phyloP scores from a whole-genome alignment of 305 asterid genomes.

The Lippia alba region DNA sequence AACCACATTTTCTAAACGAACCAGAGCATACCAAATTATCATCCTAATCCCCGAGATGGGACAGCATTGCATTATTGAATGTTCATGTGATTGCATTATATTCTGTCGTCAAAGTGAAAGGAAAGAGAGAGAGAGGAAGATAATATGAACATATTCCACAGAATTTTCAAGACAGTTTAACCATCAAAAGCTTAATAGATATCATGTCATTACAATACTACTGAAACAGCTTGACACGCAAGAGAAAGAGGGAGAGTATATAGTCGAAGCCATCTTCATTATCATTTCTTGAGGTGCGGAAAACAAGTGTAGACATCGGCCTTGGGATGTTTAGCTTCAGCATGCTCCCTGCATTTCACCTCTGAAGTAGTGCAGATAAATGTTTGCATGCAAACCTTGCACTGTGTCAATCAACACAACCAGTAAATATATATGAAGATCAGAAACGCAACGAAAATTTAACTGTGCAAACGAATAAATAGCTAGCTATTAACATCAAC shows the following conservation, averaged over 20 bases:
- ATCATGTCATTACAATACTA: conserved; percentile 27
- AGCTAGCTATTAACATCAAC: background rate
- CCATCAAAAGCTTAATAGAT: conserved; percentile 34
- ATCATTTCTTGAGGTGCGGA: conserved; percentile 59
- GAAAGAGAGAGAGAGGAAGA: background rate
- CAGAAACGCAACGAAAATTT: background rate
- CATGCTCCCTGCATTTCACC: conserved; percentile 73
- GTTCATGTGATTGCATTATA: too few relatives aligned
- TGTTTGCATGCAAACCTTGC: conserved; percentile 79
- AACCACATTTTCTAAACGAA: too few relatives aligned
- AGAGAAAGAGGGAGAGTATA: background rate
- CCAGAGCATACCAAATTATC: too few relatives aligned
- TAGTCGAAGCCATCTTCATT: conserved; percentile 25
- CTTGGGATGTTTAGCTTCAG: conserved; percentile 73
- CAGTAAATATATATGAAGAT: background rate
- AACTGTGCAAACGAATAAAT: background rate
- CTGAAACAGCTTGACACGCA: conserved; percentile 41
- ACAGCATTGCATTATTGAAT: too few relatives aligned
- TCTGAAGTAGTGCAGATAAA: conserved; percentile 77
- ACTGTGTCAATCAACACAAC: conserved; percentile 42
- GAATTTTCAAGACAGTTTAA: conserved; percentile 44
- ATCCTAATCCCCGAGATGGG: too few relatives aligned
- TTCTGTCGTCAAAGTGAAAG: background rate
- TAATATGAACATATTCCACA: conserved; percentile 40
- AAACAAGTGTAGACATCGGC: conserved; percentile 55